Conservation (phyloP, 2,329 filamentous ascomycete genomes). For the Ophiostoma australiae region DNA sequence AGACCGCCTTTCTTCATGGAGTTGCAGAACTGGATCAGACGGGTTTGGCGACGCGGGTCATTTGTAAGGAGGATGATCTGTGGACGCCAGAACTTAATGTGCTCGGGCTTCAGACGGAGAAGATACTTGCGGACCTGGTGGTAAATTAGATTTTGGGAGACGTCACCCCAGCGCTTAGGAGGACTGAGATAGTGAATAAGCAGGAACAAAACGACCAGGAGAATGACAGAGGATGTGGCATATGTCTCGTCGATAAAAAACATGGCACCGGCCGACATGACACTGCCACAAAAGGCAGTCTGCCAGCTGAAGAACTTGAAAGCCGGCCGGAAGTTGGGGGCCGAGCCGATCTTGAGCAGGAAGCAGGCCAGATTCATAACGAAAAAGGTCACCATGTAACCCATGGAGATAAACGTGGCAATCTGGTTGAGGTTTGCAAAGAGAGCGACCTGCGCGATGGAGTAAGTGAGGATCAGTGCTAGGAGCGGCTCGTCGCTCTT, state of each 20-base stretch:
- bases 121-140: constrained; percentile 82
- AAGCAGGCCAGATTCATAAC: constrained; percentile 87
- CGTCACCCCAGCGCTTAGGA: constrained; percentile 85
- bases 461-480: constrained; percentile 71
- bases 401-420: constrained; percentile 85
- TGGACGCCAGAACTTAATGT: constrained; percentile 90
- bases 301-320: constrained; percentile 89
- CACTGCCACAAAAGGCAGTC: constrained; percentile 67
- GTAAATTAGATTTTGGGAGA: constrained; percentile 84
- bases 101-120: constrained; percentile 74
- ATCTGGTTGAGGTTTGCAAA: constrained; percentile 83
- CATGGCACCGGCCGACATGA: constrained; percentile 77
- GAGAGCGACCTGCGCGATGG: constrained; percentile 72
- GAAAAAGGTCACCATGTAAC: constrained; percentile 81
- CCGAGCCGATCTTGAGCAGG: constrained; percentile 77
- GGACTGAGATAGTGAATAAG: constrained; percentile 81
- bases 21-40: constrained; percentile 86
- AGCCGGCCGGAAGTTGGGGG: constrained; percentile 81
- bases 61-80: constrained; percentile 83
- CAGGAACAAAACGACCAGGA: constrained; percentile 72
- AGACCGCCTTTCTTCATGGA: constrained; percentile 81
- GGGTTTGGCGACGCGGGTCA: constrained; percentile 73
- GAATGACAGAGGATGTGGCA: constrained; percentile 66
- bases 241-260: constrained; percentile 84
- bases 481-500: constrained; percentile 68